Evolutionary conservation across 2,329 filamentous ascomycete species (phyloP), one percentile per base, ranked within the genome.

Genomic region (Talaromyces atroroseus): DNA sequence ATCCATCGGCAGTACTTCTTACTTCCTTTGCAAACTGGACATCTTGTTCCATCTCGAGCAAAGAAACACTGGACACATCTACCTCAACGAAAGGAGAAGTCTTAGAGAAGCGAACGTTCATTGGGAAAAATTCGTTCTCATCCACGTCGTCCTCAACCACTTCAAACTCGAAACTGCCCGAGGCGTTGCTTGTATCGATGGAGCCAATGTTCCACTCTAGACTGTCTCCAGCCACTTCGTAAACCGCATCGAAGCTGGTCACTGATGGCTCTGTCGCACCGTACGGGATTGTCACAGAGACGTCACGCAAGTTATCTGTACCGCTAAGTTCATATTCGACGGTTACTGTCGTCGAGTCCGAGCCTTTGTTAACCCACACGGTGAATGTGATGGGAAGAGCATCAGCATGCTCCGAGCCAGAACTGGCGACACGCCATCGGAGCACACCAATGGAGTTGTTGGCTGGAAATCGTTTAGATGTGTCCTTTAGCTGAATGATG

Each of bases 121-220:
- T 97, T 1, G 94, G 94, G 85, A 99, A 99, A 78, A 97, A 97
- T 65, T 96, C 92, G 56, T 90, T 87, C 70, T 97, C 94, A 64
- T 92, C 90, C 56, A 85, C 84, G 63, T 92, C 89, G 55, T 85
- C 83, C 11, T 89, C 89, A 71, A 89, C 85, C 1, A 91, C 90
- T 74, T 97, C 94, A 63, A 99, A 97, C 72, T 99, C 94, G 67
- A 99, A 97, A 48, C 89, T 87, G 18, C 94, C 94, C 42, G 80
- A 91, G 18, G 86, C 76, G 70, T 94, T 96, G 57, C 87, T 86
- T 51, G 90, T 86, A 66, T 92, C 88, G 42, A 97, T 86, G 4
- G 84, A 82, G 59, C 94, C 92, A 65, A 99, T 89, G 44, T 87
- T 88, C 94, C 94, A 99, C 71, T 97, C 92, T 57, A 99, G 75